Conservation (phyloP, 805 yeast genomes). For the Wickerhamiella vanderwaltii region DNA sequence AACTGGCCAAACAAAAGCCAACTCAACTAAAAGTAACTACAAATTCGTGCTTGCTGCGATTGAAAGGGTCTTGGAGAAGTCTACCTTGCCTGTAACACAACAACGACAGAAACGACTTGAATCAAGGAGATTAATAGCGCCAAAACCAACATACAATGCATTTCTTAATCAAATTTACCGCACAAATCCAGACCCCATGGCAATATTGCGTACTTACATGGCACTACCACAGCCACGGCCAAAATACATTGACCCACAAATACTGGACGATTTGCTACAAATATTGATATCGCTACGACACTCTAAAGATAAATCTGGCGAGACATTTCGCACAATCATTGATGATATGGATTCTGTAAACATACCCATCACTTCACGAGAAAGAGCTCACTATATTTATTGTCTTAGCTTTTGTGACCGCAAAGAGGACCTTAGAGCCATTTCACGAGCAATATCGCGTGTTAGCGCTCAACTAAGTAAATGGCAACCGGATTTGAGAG, state of each 20-base stretch:
- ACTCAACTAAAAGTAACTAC: too few species aligned
- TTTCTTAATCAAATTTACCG: too few species aligned
- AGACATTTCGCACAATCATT: not conserved
- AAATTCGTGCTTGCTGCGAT: too few species aligned
- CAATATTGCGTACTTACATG: not conserved
- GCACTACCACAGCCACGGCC: conserved; percentile 11
- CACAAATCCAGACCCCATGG: not conserved
- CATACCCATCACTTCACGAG: not conserved
- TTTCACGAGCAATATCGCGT: not conserved
- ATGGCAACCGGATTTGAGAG: conserved; percentile 3
- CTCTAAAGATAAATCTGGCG: not conserved
- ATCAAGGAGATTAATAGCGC: too few species aligned
- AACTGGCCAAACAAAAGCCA: too few species aligned
- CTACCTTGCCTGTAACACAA: too few species aligned
- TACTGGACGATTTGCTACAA: conserved; percentile 10
- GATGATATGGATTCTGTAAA: conserved; percentile 4
- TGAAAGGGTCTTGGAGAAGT: too few species aligned
- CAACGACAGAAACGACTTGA: too few species aligned
- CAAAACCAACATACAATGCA: too few species aligned
- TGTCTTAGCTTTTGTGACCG: not conserved
- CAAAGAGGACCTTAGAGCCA: not conserved
- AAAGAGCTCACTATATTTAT: conserved; percentile 6
- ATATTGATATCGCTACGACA: not conserved
- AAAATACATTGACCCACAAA: conserved; percentile 4
- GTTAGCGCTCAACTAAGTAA: not conserved